Percentiles rank a stretch among this genome's conserved stretches.
Conservation (phyloP, 352 stramenopile genomes). For the Ophiocytium majus region DNA sequence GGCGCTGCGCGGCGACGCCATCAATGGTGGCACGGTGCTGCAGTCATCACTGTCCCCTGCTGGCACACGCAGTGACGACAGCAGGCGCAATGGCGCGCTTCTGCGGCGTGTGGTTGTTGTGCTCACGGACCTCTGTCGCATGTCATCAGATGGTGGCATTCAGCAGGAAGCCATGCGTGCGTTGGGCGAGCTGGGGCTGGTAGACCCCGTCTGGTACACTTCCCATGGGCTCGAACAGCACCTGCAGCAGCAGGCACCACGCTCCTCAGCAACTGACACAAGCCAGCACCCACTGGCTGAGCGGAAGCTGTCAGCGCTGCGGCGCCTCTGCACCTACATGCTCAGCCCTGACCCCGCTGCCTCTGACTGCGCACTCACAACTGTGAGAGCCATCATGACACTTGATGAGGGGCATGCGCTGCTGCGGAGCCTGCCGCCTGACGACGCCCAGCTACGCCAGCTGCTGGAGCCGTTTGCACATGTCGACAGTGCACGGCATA, state of each 20-base stretch:
- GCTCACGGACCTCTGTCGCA: neutral
- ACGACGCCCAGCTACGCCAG: neutral
- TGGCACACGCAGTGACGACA: neutral
- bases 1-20: neutral
- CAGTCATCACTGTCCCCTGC: too few species aligned
- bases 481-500: too few species aligned
- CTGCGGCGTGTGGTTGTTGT: neutral
- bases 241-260: neutral
- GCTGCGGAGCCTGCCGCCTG: neutral
- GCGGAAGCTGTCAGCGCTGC: neutral
- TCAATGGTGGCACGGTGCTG: too few species aligned
- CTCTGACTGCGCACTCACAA: neutral
- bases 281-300: neutral
- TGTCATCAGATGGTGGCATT: neutral
- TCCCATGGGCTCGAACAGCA: neutral
- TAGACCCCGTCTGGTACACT: neutral
- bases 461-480: neutral
- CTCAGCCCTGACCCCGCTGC: neutral
- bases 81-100: neutral
- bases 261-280: neutral
- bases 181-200: conserved; percentile 1
- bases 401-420: neutral
- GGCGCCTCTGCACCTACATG: neutral
- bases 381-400: neutral
- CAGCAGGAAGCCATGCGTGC: conserved; percentile 5